Evolutionary conservation across 139 green algal species (phyloP).

Genomic region (Chlamydomonas sphaeroides): DNA sequence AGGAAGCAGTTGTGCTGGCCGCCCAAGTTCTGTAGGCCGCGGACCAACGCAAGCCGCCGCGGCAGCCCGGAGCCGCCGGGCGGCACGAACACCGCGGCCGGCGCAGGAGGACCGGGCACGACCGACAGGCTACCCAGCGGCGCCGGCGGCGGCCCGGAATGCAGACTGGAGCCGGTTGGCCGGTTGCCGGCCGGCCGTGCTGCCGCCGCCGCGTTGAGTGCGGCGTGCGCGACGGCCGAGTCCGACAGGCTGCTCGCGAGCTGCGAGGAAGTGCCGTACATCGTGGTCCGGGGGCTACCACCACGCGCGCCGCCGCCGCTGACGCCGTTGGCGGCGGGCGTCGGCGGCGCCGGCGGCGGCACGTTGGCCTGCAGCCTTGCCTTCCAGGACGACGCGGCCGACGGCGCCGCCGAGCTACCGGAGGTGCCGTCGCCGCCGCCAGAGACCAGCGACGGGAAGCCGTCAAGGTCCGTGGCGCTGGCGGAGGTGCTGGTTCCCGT

Average conservation of each 20-base stretch:
- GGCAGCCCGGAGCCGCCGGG: background rate
- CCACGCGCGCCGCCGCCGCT: background rate
- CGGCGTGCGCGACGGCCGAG: conserved; percentile 1
- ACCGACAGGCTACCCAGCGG: conserved; percentile 5
- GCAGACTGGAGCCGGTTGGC: background rate
- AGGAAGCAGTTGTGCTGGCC: conserved; percentile 83
- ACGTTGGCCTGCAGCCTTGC: background rate
- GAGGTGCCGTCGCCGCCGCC: background rate
- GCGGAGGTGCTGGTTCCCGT: background rate
- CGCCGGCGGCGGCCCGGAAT: background rate
- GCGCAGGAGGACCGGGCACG: background rate
- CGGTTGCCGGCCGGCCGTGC: conserved; percentile 7
- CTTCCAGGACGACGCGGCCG: background rate
- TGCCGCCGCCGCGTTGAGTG: background rate
- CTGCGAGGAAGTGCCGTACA: background rate
- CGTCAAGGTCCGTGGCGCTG: background rate
- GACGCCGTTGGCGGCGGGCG: background rate
- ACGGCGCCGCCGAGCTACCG: background rate
- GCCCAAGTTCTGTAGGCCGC: conserved; percentile 69
- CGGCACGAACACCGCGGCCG: too few relatives aligned
- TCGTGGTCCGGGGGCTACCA: background rate
- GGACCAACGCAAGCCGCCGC: conserved; percentile 56
- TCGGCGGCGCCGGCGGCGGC: background rate
- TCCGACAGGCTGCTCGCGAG: conserved; percentile 35
- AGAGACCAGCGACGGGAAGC: conserved; percentile 14